These are phyloP conservation scores for Umbelopsis sp. DNA, from an alignment of 192 early-diverging fungal genomes.

Conservation along the genomic window DNA sequence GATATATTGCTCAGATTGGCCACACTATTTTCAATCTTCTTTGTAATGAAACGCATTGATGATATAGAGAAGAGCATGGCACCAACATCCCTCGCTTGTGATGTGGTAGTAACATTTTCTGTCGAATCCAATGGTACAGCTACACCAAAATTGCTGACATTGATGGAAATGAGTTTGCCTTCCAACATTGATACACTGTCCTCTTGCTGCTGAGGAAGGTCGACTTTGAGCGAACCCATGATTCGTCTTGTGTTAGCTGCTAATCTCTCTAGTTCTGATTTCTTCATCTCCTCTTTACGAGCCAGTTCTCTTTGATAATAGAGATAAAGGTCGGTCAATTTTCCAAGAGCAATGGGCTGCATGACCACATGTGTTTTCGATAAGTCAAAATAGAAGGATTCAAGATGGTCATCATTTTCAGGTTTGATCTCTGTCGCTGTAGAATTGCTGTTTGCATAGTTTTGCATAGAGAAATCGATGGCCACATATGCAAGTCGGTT, in stretches of 20 bases:
- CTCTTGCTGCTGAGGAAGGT: slow-evolving; percentile 50
- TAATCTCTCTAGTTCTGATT: slow-evolving; percentile 57
- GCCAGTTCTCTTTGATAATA: slow-evolving; percentile 72
- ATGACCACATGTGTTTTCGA: slow-evolving; percentile 69
- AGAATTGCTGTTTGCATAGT: slow-evolving; percentile 36
- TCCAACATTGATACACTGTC: slow-evolving; percentile 56
- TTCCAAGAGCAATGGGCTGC: slow-evolving; percentile 70
- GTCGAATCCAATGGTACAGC: slow-evolving; percentile 60
- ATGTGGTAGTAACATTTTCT: slow-evolving; percentile 29
- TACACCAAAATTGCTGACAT: slow-evolving; percentile 56
- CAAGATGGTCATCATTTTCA: slow-evolving; percentile 32
- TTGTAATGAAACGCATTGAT: slow-evolving; percentile 60
- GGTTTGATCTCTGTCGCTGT: not conserved
- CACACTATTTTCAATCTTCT: slow-evolving; percentile 55
- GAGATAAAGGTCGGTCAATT: slow-evolving; percentile 61
- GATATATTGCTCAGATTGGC: slow-evolving; percentile 59
- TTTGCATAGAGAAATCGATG: slow-evolving; percentile 62
- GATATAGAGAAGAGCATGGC: slow-evolving; percentile 67
- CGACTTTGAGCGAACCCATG: slow-evolving; percentile 63
- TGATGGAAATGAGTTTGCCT: slow-evolving; percentile 50
- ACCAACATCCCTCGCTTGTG: slow-evolving; percentile 32
- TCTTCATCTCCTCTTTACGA: slow-evolving; percentile 54
- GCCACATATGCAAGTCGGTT: slow-evolving; percentile 65
- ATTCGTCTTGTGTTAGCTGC: slow-evolving; percentile 67
- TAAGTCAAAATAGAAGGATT: slow-evolving; percentile 54